Conservation (phyloP, 495 filamentous ascomycete genomes). For the Penicillium taxi region DNA sequence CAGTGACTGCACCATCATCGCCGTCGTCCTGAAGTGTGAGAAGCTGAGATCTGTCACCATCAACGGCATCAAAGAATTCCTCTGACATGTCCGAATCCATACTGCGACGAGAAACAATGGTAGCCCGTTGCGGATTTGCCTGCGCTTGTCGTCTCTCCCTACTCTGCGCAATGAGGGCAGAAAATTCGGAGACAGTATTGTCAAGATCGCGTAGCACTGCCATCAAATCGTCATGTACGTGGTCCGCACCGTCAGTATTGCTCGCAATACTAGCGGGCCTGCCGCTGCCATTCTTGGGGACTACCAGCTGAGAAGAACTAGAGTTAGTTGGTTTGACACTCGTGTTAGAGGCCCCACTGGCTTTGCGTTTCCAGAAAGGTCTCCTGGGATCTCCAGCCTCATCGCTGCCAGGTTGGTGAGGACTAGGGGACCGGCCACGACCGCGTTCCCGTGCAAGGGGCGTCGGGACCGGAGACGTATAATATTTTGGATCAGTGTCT, state of each 20-base stretch:
- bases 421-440: slow-evolving; percentile 35
- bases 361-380: slow-evolving; percentile 87
- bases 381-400: slow-evolving; percentile 34
- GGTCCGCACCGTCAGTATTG: slow-evolving; percentile 45
- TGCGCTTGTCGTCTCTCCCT: slow-evolving; percentile 67
- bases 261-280: slow-evolving; percentile 33
- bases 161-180: slow-evolving; percentile 62
- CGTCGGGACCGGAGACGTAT: slow-evolving; percentile 17
- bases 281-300: slow-evolving; percentile 31
- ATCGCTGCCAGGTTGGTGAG: slow-evolving; percentile 30
- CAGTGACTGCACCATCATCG: slow-evolving; percentile 34
- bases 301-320: slow-evolving; percentile 48
- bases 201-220: slow-evolving; percentile 78
- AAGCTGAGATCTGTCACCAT: slow-evolving; percentile 57
- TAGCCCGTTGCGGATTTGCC: slow-evolving; percentile 42
- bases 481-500: slow-evolving; percentile 64
- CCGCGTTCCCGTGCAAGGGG: slow-evolving; percentile 11
- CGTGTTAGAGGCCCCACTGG: slow-evolving; percentile 38
- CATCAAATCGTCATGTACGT: slow-evolving; percentile 67
- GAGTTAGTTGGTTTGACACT: slow-evolving; percentile 33
- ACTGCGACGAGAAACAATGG: slow-evolving; percentile 57
- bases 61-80: slow-evolving; percentile 91
- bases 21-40: slow-evolving; percentile 64
- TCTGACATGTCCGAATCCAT: slow-evolving; percentile 74
- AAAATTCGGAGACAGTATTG: slow-evolving; percentile 71